Conservation (phyloP, 306 rosid species). For the Trichosanthes truncata region DNA sequence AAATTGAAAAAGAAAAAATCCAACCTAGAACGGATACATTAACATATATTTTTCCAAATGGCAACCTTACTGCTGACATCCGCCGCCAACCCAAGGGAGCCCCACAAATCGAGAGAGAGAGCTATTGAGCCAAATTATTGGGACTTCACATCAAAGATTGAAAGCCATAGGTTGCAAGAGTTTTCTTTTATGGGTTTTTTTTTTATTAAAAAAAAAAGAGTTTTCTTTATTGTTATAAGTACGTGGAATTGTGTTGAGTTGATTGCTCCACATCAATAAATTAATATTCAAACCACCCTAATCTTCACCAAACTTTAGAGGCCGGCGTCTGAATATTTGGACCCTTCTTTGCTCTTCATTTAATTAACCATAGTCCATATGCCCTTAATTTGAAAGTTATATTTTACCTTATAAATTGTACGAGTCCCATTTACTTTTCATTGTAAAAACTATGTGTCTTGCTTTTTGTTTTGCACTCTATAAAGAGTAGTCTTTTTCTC, state of each 20-base stretch:
- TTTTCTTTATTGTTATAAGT: not conserved
- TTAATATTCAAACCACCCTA: not conserved
- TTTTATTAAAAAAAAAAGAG: no score
- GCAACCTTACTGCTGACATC: not conserved
- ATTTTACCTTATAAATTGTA: no score
- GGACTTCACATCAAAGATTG: not conserved
- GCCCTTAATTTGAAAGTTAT: no score
- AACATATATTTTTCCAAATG: not conserved
- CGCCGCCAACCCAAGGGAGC: not conserved
- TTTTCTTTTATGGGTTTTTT: no score
- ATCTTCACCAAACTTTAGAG: not conserved
- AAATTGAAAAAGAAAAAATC: no score
- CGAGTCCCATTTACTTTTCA: no score
- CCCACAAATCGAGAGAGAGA: not conserved
- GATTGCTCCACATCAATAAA: not conserved
- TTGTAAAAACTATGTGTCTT: no score
- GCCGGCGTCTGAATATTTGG: not conserved
- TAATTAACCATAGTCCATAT: no score
- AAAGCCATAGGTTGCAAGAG: not conserved
- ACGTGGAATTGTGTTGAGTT: not conserved
- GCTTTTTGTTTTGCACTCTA: no score
- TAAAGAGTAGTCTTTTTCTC: no score
- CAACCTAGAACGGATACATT: no score
- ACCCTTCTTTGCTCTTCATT: no score
- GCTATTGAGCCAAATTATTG: not conserved